Percentiles rank a stretch among this genome's conserved stretches.
Evolutionary conservation across 192 early-diverging fungal genomes (phyloP).

Genomic region (Spinellus fusiger): DNA sequence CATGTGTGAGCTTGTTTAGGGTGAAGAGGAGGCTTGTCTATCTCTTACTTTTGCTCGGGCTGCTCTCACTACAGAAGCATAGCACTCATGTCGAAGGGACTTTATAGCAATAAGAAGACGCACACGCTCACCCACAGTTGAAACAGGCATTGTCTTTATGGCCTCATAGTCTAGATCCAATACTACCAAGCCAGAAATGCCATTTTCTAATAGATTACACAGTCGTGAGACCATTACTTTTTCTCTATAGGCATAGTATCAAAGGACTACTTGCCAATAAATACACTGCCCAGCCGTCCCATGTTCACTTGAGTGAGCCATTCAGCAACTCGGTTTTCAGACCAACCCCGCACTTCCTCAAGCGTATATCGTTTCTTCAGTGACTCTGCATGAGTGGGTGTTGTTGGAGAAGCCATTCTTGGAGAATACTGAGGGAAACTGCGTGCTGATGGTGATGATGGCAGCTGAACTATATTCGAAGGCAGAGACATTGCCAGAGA

Average conservation of each 20-base stretch:
- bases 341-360: slow-evolving; percentile 26
- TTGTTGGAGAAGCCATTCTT: slow-evolving; percentile 24
- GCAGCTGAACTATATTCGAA: background rate
- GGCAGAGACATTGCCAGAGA: slow-evolving; percentile 8
- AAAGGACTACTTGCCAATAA: slow-evolving; percentile 18
- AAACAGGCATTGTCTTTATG: slow-evolving; percentile 78
- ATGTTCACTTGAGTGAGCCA: slow-evolving; percentile 23
- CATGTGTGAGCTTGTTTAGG: too few species aligned
- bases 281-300: slow-evolving; percentile 14
- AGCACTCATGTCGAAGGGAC: slow-evolving; percentile 57
- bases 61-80: slow-evolving; percentile 17
- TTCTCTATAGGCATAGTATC: background rate
- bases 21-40: background rate
- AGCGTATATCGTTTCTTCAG: slow-evolving; percentile 12
- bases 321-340: slow-evolving; percentile 27
- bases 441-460: slow-evolving; percentile 15
- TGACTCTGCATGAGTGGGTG: slow-evolving; percentile 24
- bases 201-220: slow-evolving; percentile 48
- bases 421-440: background rate
- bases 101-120: slow-evolving; percentile 75
- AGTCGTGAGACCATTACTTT: background rate
- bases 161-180: slow-evolving; percentile 78
- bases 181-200: slow-evolving; percentile 77
- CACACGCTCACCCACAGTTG: slow-evolving; percentile 78
- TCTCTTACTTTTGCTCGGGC: slow-evolving; percentile 19